Evolutionary conservation across 2,329 filamentous ascomycete species (phyloP).

Genomic region (Penicillium olsonii): DNA sequence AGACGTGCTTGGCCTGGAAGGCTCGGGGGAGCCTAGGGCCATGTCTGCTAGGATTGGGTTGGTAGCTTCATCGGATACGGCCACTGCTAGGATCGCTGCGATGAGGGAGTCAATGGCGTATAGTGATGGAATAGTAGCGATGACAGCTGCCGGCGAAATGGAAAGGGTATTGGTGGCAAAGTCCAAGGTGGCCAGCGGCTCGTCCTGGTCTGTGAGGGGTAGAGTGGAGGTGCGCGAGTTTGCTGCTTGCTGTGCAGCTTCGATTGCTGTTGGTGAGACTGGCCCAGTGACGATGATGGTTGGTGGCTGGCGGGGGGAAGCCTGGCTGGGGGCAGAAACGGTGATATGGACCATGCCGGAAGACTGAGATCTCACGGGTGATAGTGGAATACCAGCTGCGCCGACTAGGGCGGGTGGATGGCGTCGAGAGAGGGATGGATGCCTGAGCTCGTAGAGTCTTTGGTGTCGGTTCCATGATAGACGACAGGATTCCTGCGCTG

Average conservation of each 20-base stretch:
- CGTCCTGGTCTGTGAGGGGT: slow-evolving; percentile 40
- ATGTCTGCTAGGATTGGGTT: slow-evolving; percentile 43
- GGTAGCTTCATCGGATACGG: slow-evolving; percentile 45
- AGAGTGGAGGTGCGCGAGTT: slow-evolving; percentile 42
- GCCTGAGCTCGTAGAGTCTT: slow-evolving; percentile 48
- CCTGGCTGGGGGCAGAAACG: slow-evolving; percentile 34
- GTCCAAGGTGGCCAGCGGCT: slow-evolving; percentile 46
- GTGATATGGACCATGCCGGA: slow-evolving; percentile 45
- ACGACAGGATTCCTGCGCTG: slow-evolving; percentile 49
- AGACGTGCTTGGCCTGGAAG: slow-evolving; percentile 11
- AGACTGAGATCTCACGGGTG: slow-evolving; percentile 31
- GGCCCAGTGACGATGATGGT: slow-evolving; percentile 43
- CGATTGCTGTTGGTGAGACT: slow-evolving; percentile 35
- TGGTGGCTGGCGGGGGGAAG: slow-evolving; percentile 30
- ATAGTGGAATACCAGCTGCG: slow-evolving; percentile 37
- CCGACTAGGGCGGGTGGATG: slow-evolving; percentile 33
- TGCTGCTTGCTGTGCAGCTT: slow-evolving; percentile 34
- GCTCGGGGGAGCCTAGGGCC: slow-evolving; percentile 25
- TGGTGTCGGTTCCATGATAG: slow-evolving; percentile 46
- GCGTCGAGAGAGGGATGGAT: slow-evolving; percentile 43
- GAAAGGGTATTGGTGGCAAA: slow-evolving; percentile 43
- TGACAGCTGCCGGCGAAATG: slow-evolving; percentile 43
- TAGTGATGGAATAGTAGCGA: slow-evolving; percentile 45
- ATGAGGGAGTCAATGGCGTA: slow-evolving; percentile 52
- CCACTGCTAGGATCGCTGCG: slow-evolving; percentile 47